Evolutionary conservation across 1,139 yeast species (phyloP).

Genomic region (Arxiozyma telluris): DNA sequence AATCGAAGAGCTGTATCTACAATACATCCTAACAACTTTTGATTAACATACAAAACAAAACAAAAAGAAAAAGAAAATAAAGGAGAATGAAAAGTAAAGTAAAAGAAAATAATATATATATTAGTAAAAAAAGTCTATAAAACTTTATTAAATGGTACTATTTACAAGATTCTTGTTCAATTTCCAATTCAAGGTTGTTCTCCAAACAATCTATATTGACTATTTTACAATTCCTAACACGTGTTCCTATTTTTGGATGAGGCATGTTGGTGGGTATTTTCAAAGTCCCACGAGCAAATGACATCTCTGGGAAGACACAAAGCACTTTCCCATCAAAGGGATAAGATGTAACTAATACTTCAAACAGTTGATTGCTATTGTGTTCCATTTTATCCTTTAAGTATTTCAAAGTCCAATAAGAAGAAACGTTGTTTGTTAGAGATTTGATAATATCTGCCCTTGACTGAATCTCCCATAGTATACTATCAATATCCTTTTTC

Average conservation of each 20-base stretch:
- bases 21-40: too few species aligned
- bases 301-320: constrained; percentile 35
- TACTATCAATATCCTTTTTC: constrained; percentile 18
- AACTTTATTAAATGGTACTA: background rate
- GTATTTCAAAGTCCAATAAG: constrained; percentile 37
- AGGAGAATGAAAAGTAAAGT: too few species aligned
- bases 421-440: constrained; percentile 28
- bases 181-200: constrained; percentile 28
- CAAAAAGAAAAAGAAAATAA: too few species aligned
- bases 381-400: constrained; percentile 23
- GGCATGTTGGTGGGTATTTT: constrained; percentile 17
- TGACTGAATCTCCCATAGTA: constrained; percentile 31
- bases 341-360: constrained; percentile 34
- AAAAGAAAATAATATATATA: background rate
- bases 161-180: background rate
- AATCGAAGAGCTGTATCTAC: too few species aligned
- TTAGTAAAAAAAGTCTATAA: background rate
- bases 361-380: constrained; percentile 16
- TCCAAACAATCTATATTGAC: constrained; percentile 36
- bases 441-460: constrained; percentile 30
- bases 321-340: constrained; percentile 35
- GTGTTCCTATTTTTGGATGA: constrained; percentile 35
- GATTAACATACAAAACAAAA: too few species aligned
- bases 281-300: constrained; percentile 30
- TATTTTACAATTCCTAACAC: constrained; percentile 32